Base-by-base conservation (phyloP, 164 flowering plant species). In the Sextonia rubra region DNA sequence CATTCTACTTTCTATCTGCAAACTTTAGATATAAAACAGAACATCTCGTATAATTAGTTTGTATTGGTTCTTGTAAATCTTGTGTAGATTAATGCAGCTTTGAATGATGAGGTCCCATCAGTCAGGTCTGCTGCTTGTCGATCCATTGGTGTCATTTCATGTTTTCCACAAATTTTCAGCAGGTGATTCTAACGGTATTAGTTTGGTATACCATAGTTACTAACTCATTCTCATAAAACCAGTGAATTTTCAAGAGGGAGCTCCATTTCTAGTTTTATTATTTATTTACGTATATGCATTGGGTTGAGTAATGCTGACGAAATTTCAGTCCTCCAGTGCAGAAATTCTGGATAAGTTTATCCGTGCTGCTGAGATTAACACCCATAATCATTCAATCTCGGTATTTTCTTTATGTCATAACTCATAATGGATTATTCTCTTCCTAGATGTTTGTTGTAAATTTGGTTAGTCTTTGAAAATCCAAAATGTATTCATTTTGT, bases 81-180 rank as follows among this genome's bases (percentile, higher is more conserved):
- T 74, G 67, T 77, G 68, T 77, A 94, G 98, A 80, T 89, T 25
- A 69, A 74, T 66, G 86, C 87, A 74, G 96, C 96, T 55, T 61
- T 84, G 24, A 77, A 77, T 69, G 94, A 91, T 79, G 87, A 79
- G 73, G 89, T 80, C 69, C 86, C 99, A 74, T 85, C 91, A 37
- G 99, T 95, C 47, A 87, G 92, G 74, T 90, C 96, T 71, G 96
- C 96, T 78, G 97, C 96, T 75, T 95, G 99, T 81, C 92, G 99
- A 70, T 94, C 98, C 69, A 86, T 95, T 81, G 99, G 99, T 44
- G 90, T 92, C 68, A 88, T 91, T 69, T 79, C 92, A 75, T 89
- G 91, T 79, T 92, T 94, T 78, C 95, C 83, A 37, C 82, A 86
- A 77, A 84, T 85, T 69, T 84, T 81, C 71, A 71, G 74, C 37